A percentile compares a stretch with the other conserved stretches of the same genome.
These are phyloP conservation scores for Alternaria consortialis DNA, from an alignment of 2,329 filamentous ascomycete genomes.

Conservation along the genomic window DNA sequence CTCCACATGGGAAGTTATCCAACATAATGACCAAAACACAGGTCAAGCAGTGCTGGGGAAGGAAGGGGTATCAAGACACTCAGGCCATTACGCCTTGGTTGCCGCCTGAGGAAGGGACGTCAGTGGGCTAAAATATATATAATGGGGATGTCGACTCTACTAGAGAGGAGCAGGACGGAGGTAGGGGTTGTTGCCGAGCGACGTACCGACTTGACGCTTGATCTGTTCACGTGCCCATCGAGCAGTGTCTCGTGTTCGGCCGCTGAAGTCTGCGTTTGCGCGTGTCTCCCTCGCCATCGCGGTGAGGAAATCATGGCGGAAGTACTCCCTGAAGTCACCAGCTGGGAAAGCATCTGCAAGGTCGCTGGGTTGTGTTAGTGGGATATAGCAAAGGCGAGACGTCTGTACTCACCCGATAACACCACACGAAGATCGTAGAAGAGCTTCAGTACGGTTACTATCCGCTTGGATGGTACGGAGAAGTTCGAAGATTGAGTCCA, in stretches of 20 bases:
- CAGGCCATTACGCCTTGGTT: slow-evolving; percentile 49
- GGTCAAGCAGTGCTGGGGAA: slow-evolving; percentile 24
- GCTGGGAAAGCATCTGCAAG: slow-evolving; percentile 92
- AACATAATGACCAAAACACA: slow-evolving; percentile 25
- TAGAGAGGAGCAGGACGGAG: slow-evolving; percentile 14
- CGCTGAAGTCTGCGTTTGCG: slow-evolving; percentile 83
- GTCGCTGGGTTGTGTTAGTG: slow-evolving; percentile 70
- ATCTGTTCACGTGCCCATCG: slow-evolving; percentile 98
- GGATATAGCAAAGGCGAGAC: slow-evolving; percentile 10
- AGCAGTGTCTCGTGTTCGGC: slow-evolving; percentile 90
- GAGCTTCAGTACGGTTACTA: slow-evolving; percentile 85
- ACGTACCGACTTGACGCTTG: slow-evolving; percentile 77
- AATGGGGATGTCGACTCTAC: slow-evolving; percentile 4
- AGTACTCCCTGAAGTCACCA: slow-evolving; percentile 83
- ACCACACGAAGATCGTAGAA: slow-evolving; percentile 95
- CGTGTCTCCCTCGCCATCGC: slow-evolving; percentile 91
- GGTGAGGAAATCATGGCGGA: slow-evolving; percentile 91
- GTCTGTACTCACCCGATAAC: slow-evolving; percentile 82
- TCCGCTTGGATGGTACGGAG: slow-evolving; percentile 83
- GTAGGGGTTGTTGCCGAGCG: slow-evolving; percentile 19
- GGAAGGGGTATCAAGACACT: slow-evolving; percentile 22
- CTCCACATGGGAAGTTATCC: slow-evolving; percentile 20
- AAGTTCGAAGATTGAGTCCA: slow-evolving; percentile 86
- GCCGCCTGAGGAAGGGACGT: slow-evolving; percentile 40
- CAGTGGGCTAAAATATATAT: slow-evolving; percentile 32